Evolutionary conservation across 495 filamentous ascomycete genomes (phyloP), one percentile per base, ranked within the genome.

Genomic region (Daldinia concentrica): DNA sequence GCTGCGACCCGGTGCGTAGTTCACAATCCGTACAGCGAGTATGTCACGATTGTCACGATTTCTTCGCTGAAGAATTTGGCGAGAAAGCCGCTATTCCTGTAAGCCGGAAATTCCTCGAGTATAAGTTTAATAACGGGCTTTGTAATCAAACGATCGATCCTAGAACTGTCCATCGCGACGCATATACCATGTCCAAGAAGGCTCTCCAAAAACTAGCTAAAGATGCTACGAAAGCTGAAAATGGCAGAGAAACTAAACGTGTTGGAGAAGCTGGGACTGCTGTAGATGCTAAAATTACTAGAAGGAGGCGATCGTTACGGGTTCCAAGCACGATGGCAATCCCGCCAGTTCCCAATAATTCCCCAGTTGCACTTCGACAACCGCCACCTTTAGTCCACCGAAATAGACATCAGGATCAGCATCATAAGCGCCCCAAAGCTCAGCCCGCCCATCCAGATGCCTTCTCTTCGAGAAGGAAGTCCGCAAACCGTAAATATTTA

Each of bases 81-180:
- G 15, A 41, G 2, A 36, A 34, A n/a, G 58, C 66, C 17, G 68
- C 66, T 29, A n/a, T 62, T 29, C 7, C 29, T 26, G 58, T 67
- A 32, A 63, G 68, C 39, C 14, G 62, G 29, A 58, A 43, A 29
- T 76, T 74, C 48, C 51, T 76, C n/a, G 65, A 66, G 58, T 75
- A 64, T 29, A 75, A 75, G 55, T 36, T 64, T 3, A 14, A 26
- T 2, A 69, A 41, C 0, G 67, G 73, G 1, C 60, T 71, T n/a
- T 9, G 12, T 0, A 58, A 19, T 9, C 52, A 62, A 43, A 29
- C 32, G 19, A 57, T 77, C 6, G 66, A 75, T 15, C 75, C 75
- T 15, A 26, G 41, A 1, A 74, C 58, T 14, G 24, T 77, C 2
- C 58, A 67, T 32, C 45, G 24, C 8, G 34, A 48, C 15, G 58